Conservation (phyloP, 2,329 filamentous ascomycete genomes). For the Westerdykella ornata region DNA sequence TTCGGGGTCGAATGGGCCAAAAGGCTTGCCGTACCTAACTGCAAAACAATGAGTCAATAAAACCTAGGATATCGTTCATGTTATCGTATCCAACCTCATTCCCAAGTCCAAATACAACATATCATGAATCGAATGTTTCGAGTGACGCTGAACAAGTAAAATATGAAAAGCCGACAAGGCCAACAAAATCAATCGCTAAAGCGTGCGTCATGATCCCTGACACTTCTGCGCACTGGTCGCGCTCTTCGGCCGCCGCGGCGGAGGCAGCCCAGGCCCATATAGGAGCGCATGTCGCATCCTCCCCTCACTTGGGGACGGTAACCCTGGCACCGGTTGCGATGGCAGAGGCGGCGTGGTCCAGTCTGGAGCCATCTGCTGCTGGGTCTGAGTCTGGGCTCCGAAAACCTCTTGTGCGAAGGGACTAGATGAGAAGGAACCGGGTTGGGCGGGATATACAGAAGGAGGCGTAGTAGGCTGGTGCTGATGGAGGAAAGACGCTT, state of each 20-base stretch:
- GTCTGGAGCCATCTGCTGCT: conserved; percentile 4
- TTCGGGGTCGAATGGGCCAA: too few species aligned
- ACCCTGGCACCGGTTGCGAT: conserved; percentile 19
- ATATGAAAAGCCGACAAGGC: too few species aligned
- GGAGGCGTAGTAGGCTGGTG: conserved; percentile 28
- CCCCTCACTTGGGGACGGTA: conserved; percentile 29
- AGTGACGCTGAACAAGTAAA: too few species aligned
- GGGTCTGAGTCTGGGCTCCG: conserved; percentile 7
- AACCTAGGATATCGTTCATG: too few species aligned
- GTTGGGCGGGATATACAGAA: conserved; percentile 20
- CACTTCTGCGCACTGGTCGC: background rate
- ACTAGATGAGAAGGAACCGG: conserved; percentile 25
- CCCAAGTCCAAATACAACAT: too few species aligned
- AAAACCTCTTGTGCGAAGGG: conserved; percentile 23
- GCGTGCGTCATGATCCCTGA: too few species aligned
- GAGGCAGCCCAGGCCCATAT: conserved; percentile 21
- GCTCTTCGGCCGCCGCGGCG: background rate
- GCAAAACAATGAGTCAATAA: too few species aligned
- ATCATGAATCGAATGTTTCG: too few species aligned
- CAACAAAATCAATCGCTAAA: too few species aligned
- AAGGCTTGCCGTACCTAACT: too few species aligned
- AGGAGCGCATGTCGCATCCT: conserved; percentile 27
- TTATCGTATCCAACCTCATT: too few species aligned
- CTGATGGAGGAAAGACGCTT: conserved; percentile 21
- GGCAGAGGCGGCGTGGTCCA: conserved; percentile 22